These are phyloP conservation scores for Russula vinacea DNA, from an alignment of 768 basidiomycete species.

Conservation along the genomic window DNA sequence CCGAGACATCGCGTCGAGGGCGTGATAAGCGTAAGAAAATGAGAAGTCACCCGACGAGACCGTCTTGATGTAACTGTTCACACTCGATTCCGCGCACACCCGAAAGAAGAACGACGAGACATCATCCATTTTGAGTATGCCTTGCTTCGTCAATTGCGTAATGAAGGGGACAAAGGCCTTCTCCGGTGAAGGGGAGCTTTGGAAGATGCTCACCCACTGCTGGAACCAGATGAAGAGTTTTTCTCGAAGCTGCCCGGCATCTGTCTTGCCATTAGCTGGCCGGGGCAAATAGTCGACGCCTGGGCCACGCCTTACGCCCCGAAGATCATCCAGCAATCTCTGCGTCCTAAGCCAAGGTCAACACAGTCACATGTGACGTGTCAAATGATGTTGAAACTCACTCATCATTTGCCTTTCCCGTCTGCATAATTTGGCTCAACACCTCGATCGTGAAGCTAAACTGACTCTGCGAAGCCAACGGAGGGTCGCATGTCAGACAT, in stretches of 20 bases:
- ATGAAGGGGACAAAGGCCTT: slow-evolving; percentile 96
- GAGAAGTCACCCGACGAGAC: slow-evolving; percentile 67
- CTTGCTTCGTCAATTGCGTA: slow-evolving; percentile 94
- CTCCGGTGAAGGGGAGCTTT: slow-evolving; percentile 85
- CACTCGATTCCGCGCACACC: slow-evolving; percentile 91
- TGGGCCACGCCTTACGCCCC: slow-evolving; percentile 55
- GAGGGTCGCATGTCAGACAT: slow-evolving; percentile 76
- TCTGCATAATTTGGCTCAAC: slow-evolving; percentile 65
- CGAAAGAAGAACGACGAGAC: slow-evolving; percentile 98
- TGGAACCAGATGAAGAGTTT: slow-evolving; percentile 80
- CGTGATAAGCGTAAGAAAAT: slow-evolving; percentile 77
- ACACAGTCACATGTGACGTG: background rate
- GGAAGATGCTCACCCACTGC: slow-evolving; percentile 95
- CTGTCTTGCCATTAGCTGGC: slow-evolving; percentile 58
- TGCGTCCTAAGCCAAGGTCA: slow-evolving; percentile 49
- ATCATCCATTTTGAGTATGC: slow-evolving; percentile 93
- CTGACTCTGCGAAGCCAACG: slow-evolving; percentile 74
- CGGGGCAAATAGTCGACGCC: slow-evolving; percentile 40
- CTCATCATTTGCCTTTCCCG: slow-evolving; percentile 83
- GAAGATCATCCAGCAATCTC: slow-evolving; percentile 77
- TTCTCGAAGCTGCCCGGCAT: slow-evolving; percentile 71
- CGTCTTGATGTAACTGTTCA: slow-evolving; percentile 81
- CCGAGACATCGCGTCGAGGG: slow-evolving; percentile 91
- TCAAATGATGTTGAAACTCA: slow-evolving; percentile 42
- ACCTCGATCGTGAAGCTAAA: slow-evolving; percentile 80